Base-by-base conservation (phyloP, 495 filamentous ascomycete species). In the Lepidopterella palustris region DNA sequence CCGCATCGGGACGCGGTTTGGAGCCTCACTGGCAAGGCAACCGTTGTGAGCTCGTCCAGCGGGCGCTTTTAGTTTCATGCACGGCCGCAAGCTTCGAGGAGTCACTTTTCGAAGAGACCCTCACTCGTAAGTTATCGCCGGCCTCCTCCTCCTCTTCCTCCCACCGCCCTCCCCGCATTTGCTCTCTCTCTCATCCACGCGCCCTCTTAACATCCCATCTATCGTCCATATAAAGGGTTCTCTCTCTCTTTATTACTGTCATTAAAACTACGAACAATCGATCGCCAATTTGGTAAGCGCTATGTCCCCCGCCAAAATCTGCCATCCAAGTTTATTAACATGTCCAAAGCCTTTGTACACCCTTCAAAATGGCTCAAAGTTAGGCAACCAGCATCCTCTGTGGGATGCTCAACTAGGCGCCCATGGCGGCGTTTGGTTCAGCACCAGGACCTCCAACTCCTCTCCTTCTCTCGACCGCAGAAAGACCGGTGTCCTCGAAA, bases 361-460 rank as follows among this genome's bases (percentile, higher is more conserved):
- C 32, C 26, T 24, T 29, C 6, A 32, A 25, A 28, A 66, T 66
- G 64, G 25, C 64, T 49, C 58, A 50, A 45, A 59, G 40, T 52
- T 66, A 57, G 47, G 47, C 31, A 32, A 1, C 53, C 15, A 31
- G 45, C 45, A 28, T 55, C 56, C 60, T 57, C 31, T 29, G 45
- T 62, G 60, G 60, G 63, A 67, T 63, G 64, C 59, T 35, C 50
- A 29, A 6, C 2, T 57, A 60, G 64, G 57, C 53, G 28, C 60
- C 58, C 60, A 67, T 67, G 64, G 64, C 60, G 40, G 64, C 47
- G 18, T 59, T 25, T 40, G 35, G 31, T 27, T 49, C 28, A 11
- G 21, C 28, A 15, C 25, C 51, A 10, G 11, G 24, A 23, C 21
- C 60, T 15, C 25, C 26, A 4, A 18, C 23, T 24, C 5, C 21